Evolutionary conservation across 345 rosid species (phyloP).

Genomic region (Psidium friedrichsthalianum): DNA sequence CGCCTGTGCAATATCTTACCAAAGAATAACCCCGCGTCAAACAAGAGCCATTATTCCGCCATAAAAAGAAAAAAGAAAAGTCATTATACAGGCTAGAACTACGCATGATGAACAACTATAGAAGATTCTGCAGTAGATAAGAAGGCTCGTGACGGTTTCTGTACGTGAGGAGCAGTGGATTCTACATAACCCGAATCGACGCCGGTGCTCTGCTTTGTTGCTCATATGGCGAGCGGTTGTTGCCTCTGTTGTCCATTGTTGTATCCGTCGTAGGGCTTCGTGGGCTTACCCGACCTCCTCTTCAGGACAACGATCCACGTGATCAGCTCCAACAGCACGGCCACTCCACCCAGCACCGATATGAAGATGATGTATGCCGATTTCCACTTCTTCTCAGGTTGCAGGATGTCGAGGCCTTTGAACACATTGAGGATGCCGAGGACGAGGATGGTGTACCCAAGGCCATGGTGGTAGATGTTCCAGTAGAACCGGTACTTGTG

Average conservation of each 20-base stretch:
- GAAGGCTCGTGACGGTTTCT: background rate
- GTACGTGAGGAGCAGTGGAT: background rate
- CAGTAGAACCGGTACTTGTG: slow-evolving; percentile 67
- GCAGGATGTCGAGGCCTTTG: slow-evolving; percentile 61
- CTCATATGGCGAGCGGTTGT: slow-evolving; percentile 12
- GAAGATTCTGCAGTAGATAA: background rate
- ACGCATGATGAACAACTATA: background rate
- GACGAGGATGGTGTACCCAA: slow-evolving; percentile 50
- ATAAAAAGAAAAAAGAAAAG: no score
- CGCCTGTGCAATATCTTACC: background rate
- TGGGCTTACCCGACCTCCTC: slow-evolving; percentile 44
- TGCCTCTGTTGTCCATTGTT: slow-evolving; percentile 27
- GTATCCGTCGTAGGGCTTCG: slow-evolving; percentile 37
- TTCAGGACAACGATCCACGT: slow-evolving; percentile 64
- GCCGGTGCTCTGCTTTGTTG: background rate
- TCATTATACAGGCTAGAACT: background rate
- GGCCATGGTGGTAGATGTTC: slow-evolving; percentile 71
- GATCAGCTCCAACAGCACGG: slow-evolving; percentile 47
- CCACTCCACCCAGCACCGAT: slow-evolving; percentile 38
- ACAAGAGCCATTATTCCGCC: background rate
- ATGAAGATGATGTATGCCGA: slow-evolving; percentile 35
- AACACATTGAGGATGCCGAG: slow-evolving; percentile 62
- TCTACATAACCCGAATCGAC: background rate
- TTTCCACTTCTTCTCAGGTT: slow-evolving; percentile 44
- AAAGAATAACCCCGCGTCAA: background rate